Percentiles rank a stretch among this genome's conserved stretches.
Conservation (phyloP, 176 grass and related monocot genomes). For the Musa itinerans region DNA sequence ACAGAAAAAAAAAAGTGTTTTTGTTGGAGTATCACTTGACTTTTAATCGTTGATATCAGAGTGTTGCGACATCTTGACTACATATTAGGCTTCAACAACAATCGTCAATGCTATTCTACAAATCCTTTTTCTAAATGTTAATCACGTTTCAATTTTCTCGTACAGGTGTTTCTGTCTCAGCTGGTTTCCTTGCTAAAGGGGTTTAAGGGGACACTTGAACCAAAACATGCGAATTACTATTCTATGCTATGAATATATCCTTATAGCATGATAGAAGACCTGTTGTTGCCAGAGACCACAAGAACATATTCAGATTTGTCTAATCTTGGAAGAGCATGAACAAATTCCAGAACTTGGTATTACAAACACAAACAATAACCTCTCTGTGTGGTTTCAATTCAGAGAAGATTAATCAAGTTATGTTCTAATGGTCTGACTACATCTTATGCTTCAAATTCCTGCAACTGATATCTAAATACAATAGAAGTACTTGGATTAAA, state of each 20-base stretch:
- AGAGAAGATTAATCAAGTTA: no score
- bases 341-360: background rate
- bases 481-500: background rate
- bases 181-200: background rate
- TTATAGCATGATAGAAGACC: background rate
- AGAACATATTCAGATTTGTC: background rate
- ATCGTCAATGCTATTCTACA: background rate
- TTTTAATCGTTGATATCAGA: no score
- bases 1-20: no score
- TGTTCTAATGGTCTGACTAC: background rate
- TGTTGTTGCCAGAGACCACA: background rate
- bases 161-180: conserved; percentile 1
- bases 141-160: background rate
- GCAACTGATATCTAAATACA: background rate
- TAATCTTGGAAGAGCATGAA: background rate
- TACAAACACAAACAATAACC: no score
- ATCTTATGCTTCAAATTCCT: background rate
- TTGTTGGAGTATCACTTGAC: no score
- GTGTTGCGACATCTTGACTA: background rate
- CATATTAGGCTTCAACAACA: background rate
- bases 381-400: no score
- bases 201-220: background rate
- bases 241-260: background rate
- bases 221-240: background rate
- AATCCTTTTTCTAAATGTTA: conserved; percentile 2